Conservation (phyloP, 1,284 basidiomycete species). For the Papiliotrema flavescens region DNA sequence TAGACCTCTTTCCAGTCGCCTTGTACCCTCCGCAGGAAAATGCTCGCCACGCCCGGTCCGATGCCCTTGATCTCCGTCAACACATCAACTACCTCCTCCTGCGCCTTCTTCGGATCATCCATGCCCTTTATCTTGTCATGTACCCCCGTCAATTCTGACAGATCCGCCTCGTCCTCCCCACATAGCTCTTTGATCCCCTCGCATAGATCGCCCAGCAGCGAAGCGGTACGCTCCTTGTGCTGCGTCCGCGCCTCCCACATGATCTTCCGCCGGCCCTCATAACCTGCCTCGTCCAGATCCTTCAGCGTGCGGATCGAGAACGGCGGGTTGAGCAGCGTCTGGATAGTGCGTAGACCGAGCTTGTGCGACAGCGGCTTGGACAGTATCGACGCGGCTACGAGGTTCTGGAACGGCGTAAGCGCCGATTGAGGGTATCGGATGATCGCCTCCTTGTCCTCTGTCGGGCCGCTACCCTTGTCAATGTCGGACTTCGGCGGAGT, state of each 20-base stretch:
- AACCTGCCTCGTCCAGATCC: slow-evolving; percentile 18
- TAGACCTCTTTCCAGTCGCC: slow-evolving; percentile 29
- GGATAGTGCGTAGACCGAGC: slow-evolving; percentile 28
- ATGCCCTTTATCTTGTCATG: slow-evolving; percentile 8
- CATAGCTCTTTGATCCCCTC: slow-evolving; percentile 24
- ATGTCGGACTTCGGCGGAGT: slow-evolving; percentile 10
- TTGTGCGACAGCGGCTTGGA: slow-evolving; percentile 32
- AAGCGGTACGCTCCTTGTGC: slow-evolving; percentile 62
- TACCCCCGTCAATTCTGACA: slow-evolving; percentile 11
- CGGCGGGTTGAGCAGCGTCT: slow-evolving; percentile 29
- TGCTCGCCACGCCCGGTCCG: slow-evolving; percentile 24
- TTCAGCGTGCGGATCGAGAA: slow-evolving; percentile 19
- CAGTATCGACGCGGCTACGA: slow-evolving; percentile 23
- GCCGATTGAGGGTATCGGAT: slow-evolving; percentile 25
- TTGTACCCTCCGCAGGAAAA: slow-evolving; percentile 30
- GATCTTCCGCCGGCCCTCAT: slow-evolving; percentile 18
- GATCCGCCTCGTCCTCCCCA: slow-evolving; percentile 14
- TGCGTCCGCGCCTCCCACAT: slow-evolving; percentile 63
- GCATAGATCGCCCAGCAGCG: slow-evolving; percentile 74
- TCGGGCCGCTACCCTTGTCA: background rate
- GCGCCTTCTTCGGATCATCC: slow-evolving; percentile 15
- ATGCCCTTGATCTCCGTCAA: slow-evolving; percentile 29
- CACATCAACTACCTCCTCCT: slow-evolving; percentile 14
- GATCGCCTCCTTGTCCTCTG: slow-evolving; percentile 4
- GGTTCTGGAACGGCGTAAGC: slow-evolving; percentile 30